A percentile compares a stretch with the other conserved stretches of the same genome.
Evolutionary conservation across 306 rosid genomes (phyloP).

Genomic region (Carpinus viminea): DNA sequence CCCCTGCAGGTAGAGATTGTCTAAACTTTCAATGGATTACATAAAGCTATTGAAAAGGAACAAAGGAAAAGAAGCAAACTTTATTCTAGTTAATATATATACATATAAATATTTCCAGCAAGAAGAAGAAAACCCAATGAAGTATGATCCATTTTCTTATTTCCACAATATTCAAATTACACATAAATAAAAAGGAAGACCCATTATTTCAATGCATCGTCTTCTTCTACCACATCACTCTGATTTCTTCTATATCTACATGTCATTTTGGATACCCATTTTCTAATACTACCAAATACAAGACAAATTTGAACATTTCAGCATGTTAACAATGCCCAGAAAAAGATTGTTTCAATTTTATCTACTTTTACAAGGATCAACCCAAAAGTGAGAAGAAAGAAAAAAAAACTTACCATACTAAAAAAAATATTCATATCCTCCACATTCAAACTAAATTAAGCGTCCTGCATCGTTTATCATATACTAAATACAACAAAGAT

Average conservation of each 20-base stretch:
- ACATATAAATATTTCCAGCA: not conserved
- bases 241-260: not conserved
- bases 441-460: not conserved
- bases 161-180: not conserved
- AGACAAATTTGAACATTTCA: not conserved
- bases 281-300: not conserved
- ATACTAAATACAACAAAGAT: no score
- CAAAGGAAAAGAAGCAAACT: not conserved
- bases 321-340: not conserved
- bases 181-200: not conserved
- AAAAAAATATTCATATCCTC: no score
- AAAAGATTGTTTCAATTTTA: not conserved
- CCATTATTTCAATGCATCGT: not conserved
- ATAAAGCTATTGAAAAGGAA: not conserved
- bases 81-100: not conserved
- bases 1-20: slow-evolving; percentile 51
- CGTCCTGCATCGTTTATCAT: not conserved
- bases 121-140: slow-evolving; percentile 1
- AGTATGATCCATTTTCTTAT: not conserved
- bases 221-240: not conserved
- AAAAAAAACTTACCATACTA: no score
- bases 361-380: not conserved
- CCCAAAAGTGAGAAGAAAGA: not conserved
- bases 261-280: not conserved
- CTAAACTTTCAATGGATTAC: not conserved